phyloP scores from a whole-genome alignment of 331 rosid genomes.

The Quercus lobata region DNA sequence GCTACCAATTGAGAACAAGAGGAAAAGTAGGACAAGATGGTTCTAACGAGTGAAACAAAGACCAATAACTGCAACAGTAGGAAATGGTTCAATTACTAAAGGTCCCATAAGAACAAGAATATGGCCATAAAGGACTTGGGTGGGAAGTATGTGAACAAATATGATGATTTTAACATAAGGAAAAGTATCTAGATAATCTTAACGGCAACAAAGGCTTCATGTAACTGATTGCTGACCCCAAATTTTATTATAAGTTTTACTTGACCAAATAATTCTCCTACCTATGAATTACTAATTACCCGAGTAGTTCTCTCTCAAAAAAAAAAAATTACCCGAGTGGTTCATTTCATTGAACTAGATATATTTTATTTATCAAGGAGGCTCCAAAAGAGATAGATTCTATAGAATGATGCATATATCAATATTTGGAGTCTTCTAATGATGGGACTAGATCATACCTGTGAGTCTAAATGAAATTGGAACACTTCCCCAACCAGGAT shows the following conservation, averaged over 20 bases:
- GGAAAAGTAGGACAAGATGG: neutral
- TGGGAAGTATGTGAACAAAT: neutral
- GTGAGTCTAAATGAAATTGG: conserved; percentile 54
- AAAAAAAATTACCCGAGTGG: neutral
- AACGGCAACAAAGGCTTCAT: neutral
- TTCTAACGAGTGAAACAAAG: neutral
- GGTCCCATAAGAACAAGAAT: neutral
- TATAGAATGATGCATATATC: neutral
- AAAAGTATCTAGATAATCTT: neutral
- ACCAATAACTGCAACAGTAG: neutral
- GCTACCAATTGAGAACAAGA: neutral
- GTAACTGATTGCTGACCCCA: neutral
- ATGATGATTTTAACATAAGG: neutral
- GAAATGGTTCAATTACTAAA: neutral
- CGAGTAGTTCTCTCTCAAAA: no score
- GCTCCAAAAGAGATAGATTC: neutral
- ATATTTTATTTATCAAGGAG: neutral
- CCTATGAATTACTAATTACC: neutral
- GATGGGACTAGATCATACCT: conserved; percentile 41
- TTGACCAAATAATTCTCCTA: no score
- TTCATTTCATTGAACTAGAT: neutral
- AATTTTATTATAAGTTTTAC: no score
- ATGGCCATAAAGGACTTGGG: neutral
- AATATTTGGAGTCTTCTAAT: neutral
- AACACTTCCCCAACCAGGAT: conserved; percentile 80